Conservation (phyloP, 495 filamentous ascomycete genomes). For the Penicillium riverlandense region DNA sequence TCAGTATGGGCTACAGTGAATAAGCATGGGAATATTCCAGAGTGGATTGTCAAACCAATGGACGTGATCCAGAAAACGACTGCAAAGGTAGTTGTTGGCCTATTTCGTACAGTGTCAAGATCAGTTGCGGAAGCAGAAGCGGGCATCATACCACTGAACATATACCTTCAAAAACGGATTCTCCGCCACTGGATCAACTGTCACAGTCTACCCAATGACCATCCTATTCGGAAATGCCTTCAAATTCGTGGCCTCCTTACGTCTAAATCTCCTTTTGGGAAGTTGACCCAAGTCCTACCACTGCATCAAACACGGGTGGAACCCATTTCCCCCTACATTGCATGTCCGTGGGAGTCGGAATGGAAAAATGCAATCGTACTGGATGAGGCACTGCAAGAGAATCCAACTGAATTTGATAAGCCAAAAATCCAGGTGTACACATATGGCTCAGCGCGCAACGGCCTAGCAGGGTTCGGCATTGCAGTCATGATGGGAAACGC, state of each 20-base stretch:
- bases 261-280: too few relatives aligned
- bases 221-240: slow-evolving; percentile 18
- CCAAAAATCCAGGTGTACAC: slow-evolving; percentile 1
- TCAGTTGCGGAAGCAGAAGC: slow-evolving; percentile 4
- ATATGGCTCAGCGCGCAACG: slow-evolving; percentile 9
- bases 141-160: slow-evolving; percentile 10
- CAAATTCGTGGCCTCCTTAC: too few relatives aligned
- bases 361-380: too few relatives aligned
- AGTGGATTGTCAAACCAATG: slow-evolving; percentile 11
- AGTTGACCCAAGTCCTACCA: too few relatives aligned
- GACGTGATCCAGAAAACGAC: slow-evolving; percentile 21
- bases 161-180: slow-evolving; percentile 10
- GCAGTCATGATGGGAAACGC: slow-evolving; percentile 5
- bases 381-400: neutral
- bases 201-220: slow-evolving; percentile 12
- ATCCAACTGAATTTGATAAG: neutral
- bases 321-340: too few relatives aligned
- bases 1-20: slow-evolving; percentile 19
- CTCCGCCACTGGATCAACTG: slow-evolving; percentile 17
- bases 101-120: slow-evolving; percentile 7
- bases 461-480: slow-evolving; percentile 7
- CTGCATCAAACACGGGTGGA: too few relatives aligned
- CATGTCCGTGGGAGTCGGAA: too few relatives aligned
- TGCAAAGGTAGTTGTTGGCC: slow-evolving; percentile 24
- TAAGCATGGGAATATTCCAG: too few relatives aligned